phyloP scores from a whole-genome alignment of 2,329 filamentous ascomycete genomes.

The Penicillium griseofulvum region DNA sequence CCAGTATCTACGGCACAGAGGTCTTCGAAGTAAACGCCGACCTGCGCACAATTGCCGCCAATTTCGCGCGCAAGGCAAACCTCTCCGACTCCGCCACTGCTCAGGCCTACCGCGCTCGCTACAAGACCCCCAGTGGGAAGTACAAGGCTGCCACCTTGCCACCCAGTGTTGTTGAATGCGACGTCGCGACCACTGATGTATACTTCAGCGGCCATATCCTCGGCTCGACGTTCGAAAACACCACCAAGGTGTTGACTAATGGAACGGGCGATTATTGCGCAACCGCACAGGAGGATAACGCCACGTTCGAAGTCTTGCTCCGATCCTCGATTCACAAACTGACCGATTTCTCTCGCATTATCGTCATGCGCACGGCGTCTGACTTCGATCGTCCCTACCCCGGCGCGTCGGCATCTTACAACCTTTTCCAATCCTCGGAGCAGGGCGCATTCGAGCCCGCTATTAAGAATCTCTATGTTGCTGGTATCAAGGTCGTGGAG shows the following conservation, averaged over 20 bases:
- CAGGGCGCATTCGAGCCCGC: slow-evolving; percentile 65
- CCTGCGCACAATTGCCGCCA: slow-evolving; percentile 55
- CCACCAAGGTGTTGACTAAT: slow-evolving; percentile 63
- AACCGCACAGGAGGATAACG: slow-evolving; percentile 71
- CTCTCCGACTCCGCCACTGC: slow-evolving; percentile 54
- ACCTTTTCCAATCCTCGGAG: slow-evolving; percentile 55
- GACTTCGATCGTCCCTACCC: slow-evolving; percentile 70
- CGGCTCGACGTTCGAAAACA: slow-evolving; percentile 63
- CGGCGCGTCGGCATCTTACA: slow-evolving; percentile 55
- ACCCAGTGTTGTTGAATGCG: slow-evolving; percentile 63
- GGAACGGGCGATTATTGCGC: slow-evolving; percentile 67
- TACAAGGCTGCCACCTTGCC: slow-evolving; percentile 45
- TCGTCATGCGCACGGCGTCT: slow-evolving; percentile 66
- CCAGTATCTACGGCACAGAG: slow-evolving; percentile 64
- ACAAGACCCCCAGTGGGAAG: slow-evolving; percentile 35
- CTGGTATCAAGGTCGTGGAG: slow-evolving; percentile 63
- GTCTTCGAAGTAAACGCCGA: slow-evolving; percentile 65
- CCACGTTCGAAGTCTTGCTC: slow-evolving; percentile 63
- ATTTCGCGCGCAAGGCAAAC: slow-evolving; percentile 51
- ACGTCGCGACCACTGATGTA: slow-evolving; percentile 68
- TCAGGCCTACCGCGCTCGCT: slow-evolving; percentile 55
- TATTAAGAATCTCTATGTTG: slow-evolving; percentile 64
- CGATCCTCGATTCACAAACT: slow-evolving; percentile 56
- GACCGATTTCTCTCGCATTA: slow-evolving; percentile 65
- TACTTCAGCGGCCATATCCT: slow-evolving; percentile 66